phyloP scores from a whole-genome alignment of 106 monocot genomes.

The Hemerocallis citrina region DNA sequence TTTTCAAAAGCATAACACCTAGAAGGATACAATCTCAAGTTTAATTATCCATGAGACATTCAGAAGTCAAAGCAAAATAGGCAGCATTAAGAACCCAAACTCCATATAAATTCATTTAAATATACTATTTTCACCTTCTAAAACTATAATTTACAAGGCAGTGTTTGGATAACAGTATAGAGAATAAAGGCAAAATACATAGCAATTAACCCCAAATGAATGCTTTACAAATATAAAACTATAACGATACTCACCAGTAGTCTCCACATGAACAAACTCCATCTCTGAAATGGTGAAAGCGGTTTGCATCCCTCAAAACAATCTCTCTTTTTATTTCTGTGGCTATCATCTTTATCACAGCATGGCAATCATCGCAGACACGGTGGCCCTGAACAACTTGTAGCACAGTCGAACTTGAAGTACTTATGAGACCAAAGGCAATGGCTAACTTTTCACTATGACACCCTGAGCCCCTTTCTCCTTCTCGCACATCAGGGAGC shows the following conservation, averaged over 20 bases:
- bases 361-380: conserved; percentile 70
- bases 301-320: conserved; percentile 72
- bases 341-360: conserved; percentile 47
- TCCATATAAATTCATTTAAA: no score
- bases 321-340: conserved; percentile 58
- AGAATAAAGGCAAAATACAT: neutral
- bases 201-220: neutral
- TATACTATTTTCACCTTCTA: neutral
- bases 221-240: conserved; percentile 43
- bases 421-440: conserved; percentile 72
- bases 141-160: neutral
- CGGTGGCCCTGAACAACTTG: conserved; percentile 70
- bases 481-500: conserved; percentile 54
- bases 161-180: neutral
- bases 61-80: neutral
- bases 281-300: conserved; percentile 82
- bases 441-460: conserved; percentile 85
- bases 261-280: conserved; percentile 28
- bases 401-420: conserved; percentile 37
- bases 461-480: conserved; percentile 21
- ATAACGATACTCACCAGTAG: conserved; percentile 4
- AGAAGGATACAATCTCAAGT: neutral
- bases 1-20: neutral
- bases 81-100: neutral
- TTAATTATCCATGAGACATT: neutral